A percentile compares a stretch with the other conserved stretches of the same genome.
Conservation (phyloP, 2,329 filamentous ascomycete genomes). For the Aspergillus flavus region DNA sequence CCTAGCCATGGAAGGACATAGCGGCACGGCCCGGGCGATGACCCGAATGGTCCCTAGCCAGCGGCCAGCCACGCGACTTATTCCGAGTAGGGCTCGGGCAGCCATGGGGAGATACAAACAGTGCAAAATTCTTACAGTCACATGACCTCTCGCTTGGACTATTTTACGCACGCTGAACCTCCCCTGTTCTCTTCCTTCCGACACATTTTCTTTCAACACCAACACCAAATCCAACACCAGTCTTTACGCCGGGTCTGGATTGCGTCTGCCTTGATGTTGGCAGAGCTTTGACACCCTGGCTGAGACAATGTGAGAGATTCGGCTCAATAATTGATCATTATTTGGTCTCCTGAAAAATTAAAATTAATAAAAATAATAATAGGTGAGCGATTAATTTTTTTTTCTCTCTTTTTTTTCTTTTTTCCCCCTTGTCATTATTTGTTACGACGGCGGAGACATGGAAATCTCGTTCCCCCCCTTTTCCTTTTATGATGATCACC, state of each 20-base stretch:
- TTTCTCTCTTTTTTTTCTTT: background rate
- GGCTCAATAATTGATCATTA: constrained; percentile 1
- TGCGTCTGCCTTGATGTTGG: constrained; percentile 16
- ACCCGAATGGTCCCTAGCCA: constrained; percentile 1
- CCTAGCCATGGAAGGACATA: constrained; percentile 1
- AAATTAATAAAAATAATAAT: constrained; percentile 1
- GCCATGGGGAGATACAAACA: constrained; percentile 12
- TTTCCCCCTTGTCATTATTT: background rate
- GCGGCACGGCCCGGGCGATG: constrained; percentile 15
- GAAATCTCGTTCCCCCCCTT: background rate
- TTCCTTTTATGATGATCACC: constrained; percentile 39
- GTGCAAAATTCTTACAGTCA: constrained; percentile 6
- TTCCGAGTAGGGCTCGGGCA: background rate
- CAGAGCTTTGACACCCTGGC: constrained; percentile 2
- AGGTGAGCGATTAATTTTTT: constrained; percentile 23
- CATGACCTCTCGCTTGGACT: constrained; percentile 16
- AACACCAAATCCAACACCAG: background rate
- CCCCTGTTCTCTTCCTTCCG: constrained; percentile 9
- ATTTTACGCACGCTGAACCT: constrained; percentile 13
- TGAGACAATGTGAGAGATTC: constrained; percentile 3
- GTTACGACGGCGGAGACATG: background rate
- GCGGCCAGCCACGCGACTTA: background rate
- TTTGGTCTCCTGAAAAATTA: background rate
- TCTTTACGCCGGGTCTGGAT: background rate
- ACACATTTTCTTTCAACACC: constrained; percentile 2